Evolutionary conservation across 176 grass and related monocot genomes (phyloP), one percentile per base, ranked within the genome.

Genomic region (Oryza rufipogon): DNA sequence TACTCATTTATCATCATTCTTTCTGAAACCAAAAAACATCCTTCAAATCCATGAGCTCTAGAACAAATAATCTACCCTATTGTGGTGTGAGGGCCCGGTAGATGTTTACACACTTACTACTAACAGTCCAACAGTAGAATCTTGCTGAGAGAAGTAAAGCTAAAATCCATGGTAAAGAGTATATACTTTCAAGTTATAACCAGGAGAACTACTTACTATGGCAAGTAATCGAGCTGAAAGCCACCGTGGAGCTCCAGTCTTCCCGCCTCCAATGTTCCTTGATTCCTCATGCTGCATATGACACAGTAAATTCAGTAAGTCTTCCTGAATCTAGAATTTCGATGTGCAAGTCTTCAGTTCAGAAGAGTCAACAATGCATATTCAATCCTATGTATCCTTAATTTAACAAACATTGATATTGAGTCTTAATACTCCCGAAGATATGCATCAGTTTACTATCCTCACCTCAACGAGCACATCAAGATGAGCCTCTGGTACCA

Each of bases 401-500:
- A 2, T 48, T 16, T 4, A 64, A 47, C 26, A 34, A 4, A 38
- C 54, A 66, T 74, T 74, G 26, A 8, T 82, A 25, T n/a, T 22
- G 36, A 81, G 80, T 65, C 25, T 49, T 74, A 73, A 46, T 26
- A 23, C 46, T 20, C 7, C 1, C 45, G 9, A 0, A 23, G 49
- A 70, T 69, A 25, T 2, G 22, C 56, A 65, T 44, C 52, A 60
- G 45, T 46, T 71, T 73, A 64, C 25, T 63, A 47, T 47, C 70
- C 83, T 82, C 73, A 98, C 96, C 89, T 95, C 91, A 77, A 95
- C 87, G 76, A 93, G 87, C 70, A 98, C 93, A 92, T 95, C 87
- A 15, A 98, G 81, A 49, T 68, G 61, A 47, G 77, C 77, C 80
- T 92, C 83, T 2, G 82, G 80, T 61, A 98, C 47, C 75, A 98